Evolutionary conservation across 805 yeast species (phyloP).

Genomic region (Barnettozyma californica): DNA sequence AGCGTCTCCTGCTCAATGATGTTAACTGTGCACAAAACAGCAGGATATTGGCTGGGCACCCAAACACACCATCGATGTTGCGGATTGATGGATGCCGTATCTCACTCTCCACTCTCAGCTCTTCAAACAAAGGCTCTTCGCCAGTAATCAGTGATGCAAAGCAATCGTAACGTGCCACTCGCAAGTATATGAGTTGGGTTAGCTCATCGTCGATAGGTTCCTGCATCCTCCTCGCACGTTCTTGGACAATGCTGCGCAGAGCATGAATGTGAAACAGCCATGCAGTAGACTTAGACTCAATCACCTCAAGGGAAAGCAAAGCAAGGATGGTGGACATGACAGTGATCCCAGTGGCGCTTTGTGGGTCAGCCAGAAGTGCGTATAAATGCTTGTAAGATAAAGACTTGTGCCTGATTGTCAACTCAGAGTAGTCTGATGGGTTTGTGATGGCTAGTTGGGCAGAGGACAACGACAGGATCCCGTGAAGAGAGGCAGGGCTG

Average conservation of each 20-base stretch:
- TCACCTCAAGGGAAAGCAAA: slow-evolving; percentile 9
- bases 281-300: slow-evolving; percentile 6
- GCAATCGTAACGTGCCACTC: slow-evolving; percentile 11
- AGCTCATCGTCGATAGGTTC: neutral
- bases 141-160: slow-evolving; percentile 11
- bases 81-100: slow-evolving; percentile 6
- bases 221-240: slow-evolving; percentile 3
- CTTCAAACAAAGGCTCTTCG: slow-evolving; percentile 8
- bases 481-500: slow-evolving; percentile 8
- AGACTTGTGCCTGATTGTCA: slow-evolving; percentile 9
- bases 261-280: slow-evolving; percentile 11
- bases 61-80: slow-evolving; percentile 10
- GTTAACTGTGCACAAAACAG: slow-evolving; percentile 7
- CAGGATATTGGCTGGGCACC: slow-evolving; percentile 8
- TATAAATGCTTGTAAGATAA: slow-evolving; percentile 9
- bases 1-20: neutral
- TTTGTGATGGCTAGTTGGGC: slow-evolving; percentile 7
- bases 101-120: neutral
- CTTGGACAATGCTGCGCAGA: slow-evolving; percentile 4
- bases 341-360: slow-evolving; percentile 2
- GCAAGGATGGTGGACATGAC: slow-evolving; percentile 10
- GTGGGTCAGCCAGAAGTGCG: slow-evolving; percentile 1
- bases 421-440: slow-evolving; percentile 2
- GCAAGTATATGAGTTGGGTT: slow-evolving; percentile 3
- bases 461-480: slow-evolving; percentile 8